Conservation (phyloP, 78 protist species). For the Thecamonas trahens region DNA sequence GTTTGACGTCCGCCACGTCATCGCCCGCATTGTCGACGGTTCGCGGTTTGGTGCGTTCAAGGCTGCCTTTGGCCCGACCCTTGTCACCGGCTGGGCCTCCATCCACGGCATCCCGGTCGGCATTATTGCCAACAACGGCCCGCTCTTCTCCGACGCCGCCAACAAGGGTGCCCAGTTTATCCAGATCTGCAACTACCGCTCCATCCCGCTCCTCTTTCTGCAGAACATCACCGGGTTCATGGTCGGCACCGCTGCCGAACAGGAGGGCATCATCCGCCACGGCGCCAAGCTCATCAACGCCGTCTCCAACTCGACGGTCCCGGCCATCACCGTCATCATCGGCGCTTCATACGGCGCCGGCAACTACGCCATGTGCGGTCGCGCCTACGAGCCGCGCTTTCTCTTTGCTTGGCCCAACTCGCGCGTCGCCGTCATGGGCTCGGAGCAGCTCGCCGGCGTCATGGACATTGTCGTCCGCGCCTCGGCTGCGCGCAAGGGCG, state of each 20-base stretch:
- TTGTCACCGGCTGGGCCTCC: slow-evolving; percentile 1
- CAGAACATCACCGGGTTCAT: slow-evolving; percentile 42
- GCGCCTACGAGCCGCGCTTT: slow-evolving; percentile 23
- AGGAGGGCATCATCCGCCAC: slow-evolving; percentile 13
- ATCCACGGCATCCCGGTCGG: slow-evolving; percentile 20
- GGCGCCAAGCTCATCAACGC: slow-evolving; percentile 23
- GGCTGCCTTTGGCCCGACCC: slow-evolving; percentile 22
- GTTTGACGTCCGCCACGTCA: slow-evolving; percentile 9
- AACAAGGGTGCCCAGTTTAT: slow-evolving; percentile 26
- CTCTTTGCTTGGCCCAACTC: slow-evolving; percentile 14
- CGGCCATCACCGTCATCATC: slow-evolving; percentile 11
- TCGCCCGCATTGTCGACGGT: slow-evolving; percentile 29
- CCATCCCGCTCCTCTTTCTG: slow-evolving; percentile 15
- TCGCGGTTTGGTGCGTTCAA: slow-evolving; percentile 14
- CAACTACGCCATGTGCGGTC: slow-evolving; percentile 35
- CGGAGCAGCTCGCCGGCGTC: slow-evolving; percentile 39
- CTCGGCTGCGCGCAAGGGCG: not conserved
- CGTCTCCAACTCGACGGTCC: slow-evolving; percentile 18
- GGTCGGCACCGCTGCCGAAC: slow-evolving; percentile 14
- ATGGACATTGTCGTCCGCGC: slow-evolving; percentile 6
- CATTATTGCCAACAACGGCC: slow-evolving; percentile 28
- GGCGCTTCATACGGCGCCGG: slow-evolving; percentile 37
- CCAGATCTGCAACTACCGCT: slow-evolving; percentile 6
- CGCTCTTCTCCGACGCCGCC: slow-evolving; percentile 13
- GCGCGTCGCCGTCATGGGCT: slow-evolving; percentile 32